Conservation (phyloP, 306 rosid genomes). For the Canavalia ensiformis region DNA sequence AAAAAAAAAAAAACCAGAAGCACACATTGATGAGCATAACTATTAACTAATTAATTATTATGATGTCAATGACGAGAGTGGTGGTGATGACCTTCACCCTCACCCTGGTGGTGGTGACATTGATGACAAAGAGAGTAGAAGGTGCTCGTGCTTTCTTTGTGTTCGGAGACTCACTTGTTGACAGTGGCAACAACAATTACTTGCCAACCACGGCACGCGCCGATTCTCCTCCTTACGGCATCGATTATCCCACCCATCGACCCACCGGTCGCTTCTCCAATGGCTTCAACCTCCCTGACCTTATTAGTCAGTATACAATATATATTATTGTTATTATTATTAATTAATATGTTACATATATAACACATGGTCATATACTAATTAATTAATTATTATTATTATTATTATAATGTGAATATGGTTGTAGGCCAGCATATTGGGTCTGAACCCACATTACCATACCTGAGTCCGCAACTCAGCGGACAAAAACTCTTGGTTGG, state of each 20-base stretch:
- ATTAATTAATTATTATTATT: neutral
- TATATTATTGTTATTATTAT: too few relatives aligned
- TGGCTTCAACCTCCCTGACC: slow-evolving; percentile 71
- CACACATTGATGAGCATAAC: neutral
- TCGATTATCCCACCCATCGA: slow-evolving; percentile 62
- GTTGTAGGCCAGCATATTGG: slow-evolving; percentile 61
- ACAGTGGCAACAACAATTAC: slow-evolving; percentile 70
- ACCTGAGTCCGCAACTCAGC: slow-evolving; percentile 57
- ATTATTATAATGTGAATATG: neutral
- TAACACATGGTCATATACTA: neutral
- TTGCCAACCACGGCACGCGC: slow-evolving; percentile 63
- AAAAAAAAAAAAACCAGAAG: too few relatives aligned
- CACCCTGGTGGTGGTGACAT: neutral
- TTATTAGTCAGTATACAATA: slow-evolving; percentile 43
- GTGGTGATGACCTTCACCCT: neutral
- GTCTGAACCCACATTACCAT: slow-evolving; percentile 62
- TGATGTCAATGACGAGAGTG: slow-evolving; percentile 13
- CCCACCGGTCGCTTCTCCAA: slow-evolving; percentile 82
- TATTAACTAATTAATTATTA: neutral
- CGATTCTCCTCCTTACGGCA: slow-evolving; percentile 67
- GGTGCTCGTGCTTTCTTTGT: slow-evolving; percentile 59
- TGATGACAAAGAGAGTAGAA: slow-evolving; percentile 26
- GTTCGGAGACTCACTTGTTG: slow-evolving; percentile 71
- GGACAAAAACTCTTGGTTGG: slow-evolving; percentile 65
- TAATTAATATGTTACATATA: too few relatives aligned